phyloP scores from a whole-genome alignment of 163 green algal species.

The Scenedesmus sp. region DNA sequence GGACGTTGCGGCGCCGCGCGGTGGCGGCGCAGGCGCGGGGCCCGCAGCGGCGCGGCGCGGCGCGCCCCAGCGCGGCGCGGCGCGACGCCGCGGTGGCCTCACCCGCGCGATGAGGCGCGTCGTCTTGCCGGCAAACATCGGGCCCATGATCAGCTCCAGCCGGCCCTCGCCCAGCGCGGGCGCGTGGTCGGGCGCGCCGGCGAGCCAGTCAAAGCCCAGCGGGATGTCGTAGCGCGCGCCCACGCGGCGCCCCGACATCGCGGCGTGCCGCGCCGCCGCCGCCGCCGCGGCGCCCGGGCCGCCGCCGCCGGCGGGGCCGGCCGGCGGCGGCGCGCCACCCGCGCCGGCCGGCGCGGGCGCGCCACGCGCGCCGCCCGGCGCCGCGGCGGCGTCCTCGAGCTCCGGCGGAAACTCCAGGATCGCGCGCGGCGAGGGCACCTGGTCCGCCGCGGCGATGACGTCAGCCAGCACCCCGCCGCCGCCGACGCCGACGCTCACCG shows the following conservation, averaged over 20 bases:
- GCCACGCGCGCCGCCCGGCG: neutral
- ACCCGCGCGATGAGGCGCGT: conserved; percentile 73
- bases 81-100: neutral
- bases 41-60: neutral
- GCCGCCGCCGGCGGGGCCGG: too few species aligned
- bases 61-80: neutral
- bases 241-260: conserved; percentile 22
- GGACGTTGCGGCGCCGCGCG: neutral
- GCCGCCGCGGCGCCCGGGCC: too few species aligned
- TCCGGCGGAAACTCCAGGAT: conserved; percentile 33
- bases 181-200: conserved; percentile 1
- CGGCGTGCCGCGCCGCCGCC: neutral
- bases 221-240: conserved; percentile 13
- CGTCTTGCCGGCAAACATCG: conserved; percentile 93
- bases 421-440: neutral
- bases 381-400: neutral
- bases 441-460: neutral
- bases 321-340: too few species aligned
- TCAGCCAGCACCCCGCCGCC: too few species aligned
- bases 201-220: conserved; percentile 6
- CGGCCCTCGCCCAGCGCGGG: conserved; percentile 18
- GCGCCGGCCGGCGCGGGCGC: neutral
- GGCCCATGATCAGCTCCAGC: conserved; percentile 80
- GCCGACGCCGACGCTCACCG: too few species aligned
- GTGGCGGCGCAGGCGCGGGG: neutral